Evolutionary conservation across 768 basidiomycete genomes (phyloP), one percentile per base, ranked within the genome.

Genomic region (Calocera viscosa): DNA sequence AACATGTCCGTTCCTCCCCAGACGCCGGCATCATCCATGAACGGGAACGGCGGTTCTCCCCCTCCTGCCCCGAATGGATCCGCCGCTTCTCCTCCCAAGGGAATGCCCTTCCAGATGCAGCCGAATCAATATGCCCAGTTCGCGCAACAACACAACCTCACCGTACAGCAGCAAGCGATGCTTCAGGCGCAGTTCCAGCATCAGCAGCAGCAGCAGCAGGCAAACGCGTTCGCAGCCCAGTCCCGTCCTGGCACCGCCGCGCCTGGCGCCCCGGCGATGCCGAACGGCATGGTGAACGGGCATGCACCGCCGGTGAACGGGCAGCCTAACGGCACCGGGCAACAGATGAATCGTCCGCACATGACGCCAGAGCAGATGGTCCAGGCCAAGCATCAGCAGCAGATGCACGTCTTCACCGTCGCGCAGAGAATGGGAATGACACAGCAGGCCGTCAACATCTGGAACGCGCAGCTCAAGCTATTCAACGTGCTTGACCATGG

Each of bases 401-500:
- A 60, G 30, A 60, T 60, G 53, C 53, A 60, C 2, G 53, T 60
- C 26, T 60, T 60, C 30, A 11, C 8, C 53, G 3, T 28, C 53
- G 53, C 53, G 5, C 53, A 60, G 22, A 10, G 22, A 7, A 5
- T 60, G 53, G 53, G 53, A 7, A 60, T 60, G 53, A 60, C 5
- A 7, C 53, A 16, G 16, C 26, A 60, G 53, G 53, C 53, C 30
- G 53, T 60, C 26, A 60, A 32, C 30, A 32, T 32, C 30, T 60
- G 53, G 53, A 60, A 60, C 30, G 53, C 53, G 5, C 53, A 60
- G 30, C 53, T 60, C 53, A 60, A 60, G 30, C 53, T 60, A 11
- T 60, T 28, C 30, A 60, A 60, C 30, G 53, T 60, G 53, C 53
- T 60, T 30, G 53, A 60, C 30, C 53, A 60, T 30, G 53, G 53